Evolutionary conservation across 345 rosid genomes (phyloP).

Genomic region (Excoecaria agallocha): DNA sequence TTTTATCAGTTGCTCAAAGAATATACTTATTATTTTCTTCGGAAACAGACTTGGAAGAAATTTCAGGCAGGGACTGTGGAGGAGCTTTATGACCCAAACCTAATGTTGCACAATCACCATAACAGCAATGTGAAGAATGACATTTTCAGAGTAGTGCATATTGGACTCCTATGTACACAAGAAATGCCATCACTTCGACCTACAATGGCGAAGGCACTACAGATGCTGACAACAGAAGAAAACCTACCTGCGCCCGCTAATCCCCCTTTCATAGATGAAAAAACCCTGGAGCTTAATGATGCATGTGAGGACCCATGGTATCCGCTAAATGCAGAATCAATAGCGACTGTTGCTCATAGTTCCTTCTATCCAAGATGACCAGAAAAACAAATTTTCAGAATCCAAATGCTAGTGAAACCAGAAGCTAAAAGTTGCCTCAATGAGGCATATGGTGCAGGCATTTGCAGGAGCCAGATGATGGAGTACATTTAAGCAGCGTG

Average conservation of each 20-base stretch:
- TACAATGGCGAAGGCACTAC: conserved; percentile 68
- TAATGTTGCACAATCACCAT: conserved; percentile 42
- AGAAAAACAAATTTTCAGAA: background rate
- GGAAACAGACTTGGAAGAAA: conserved; percentile 69
- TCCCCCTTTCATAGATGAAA: conserved; percentile 87
- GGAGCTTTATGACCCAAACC: conserved; percentile 67
- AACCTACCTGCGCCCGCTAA: conserved; percentile 60
- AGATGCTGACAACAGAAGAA: conserved; percentile 69
- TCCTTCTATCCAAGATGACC: conserved; percentile 74
- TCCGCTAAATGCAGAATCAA: conserved; percentile 51
- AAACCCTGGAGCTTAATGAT: conserved; percentile 71
- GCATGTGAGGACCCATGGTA: conserved; percentile 30
- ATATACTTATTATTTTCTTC: background rate
- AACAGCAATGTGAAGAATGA: conserved; percentile 50
- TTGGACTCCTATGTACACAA: conserved; percentile 82
- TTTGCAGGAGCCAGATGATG: background rate
- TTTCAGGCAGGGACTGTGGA: conserved; percentile 65
- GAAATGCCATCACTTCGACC: conserved; percentile 70
- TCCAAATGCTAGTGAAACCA: background rate
- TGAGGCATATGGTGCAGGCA: background rate
- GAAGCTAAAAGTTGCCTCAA: background rate
- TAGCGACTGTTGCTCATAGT: conserved; percentile 57
- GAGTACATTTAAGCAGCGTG: background rate
- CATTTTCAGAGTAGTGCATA: conserved; percentile 58
- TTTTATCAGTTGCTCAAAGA: background rate